Evolutionary conservation across 75 land plant genomes (phyloP).

Genomic region (Chamaecyparis obtusa): DNA sequence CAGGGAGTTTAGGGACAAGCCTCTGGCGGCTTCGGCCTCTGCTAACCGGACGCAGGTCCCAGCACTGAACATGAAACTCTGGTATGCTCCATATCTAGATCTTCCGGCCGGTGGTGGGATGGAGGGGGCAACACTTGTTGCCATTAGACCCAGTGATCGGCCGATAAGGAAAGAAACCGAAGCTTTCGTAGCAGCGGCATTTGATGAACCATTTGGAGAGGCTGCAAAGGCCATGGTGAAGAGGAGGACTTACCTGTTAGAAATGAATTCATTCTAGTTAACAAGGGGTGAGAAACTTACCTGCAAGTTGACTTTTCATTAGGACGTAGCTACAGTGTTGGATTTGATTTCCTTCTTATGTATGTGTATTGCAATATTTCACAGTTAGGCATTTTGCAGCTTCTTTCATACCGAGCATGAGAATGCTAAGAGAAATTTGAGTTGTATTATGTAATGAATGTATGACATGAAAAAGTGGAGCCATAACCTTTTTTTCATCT

Average conservation of each 20-base stretch:
- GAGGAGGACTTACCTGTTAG: slow-evolving; percentile 54
- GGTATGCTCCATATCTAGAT: slow-evolving; percentile 60
- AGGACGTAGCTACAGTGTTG: background rate
- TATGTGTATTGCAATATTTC: background rate
- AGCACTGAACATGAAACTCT: slow-evolving; percentile 59
- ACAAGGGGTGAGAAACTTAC: background rate
- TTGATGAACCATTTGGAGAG: slow-evolving; percentile 49
- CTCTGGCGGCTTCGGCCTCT: slow-evolving; percentile 51
- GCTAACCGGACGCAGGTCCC: slow-evolving; percentile 62
- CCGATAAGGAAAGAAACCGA: slow-evolving; percentile 45
- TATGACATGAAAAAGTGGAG: background rate
- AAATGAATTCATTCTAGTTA: slow-evolving; percentile 59
- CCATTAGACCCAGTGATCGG: slow-evolving; percentile 45
- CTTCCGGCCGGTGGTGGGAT: slow-evolving; percentile 47
- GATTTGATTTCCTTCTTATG: background rate
- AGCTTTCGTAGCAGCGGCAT: slow-evolving; percentile 42
- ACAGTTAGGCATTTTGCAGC: background rate
- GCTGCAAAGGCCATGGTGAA: slow-evolving; percentile 40
- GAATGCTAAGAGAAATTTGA: background rate
- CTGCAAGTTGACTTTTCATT: background rate
- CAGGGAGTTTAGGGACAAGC: slow-evolving; percentile 57
- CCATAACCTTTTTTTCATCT: background rate
- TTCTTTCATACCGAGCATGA: background rate
- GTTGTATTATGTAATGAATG: background rate
- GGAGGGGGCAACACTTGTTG: slow-evolving; percentile 55